Percentiles rank a stretch among this genome's conserved stretches.
Evolutionary conservation across 73 alveolate genomes (phyloP).

Genomic region (Stentor coeruleus): DNA sequence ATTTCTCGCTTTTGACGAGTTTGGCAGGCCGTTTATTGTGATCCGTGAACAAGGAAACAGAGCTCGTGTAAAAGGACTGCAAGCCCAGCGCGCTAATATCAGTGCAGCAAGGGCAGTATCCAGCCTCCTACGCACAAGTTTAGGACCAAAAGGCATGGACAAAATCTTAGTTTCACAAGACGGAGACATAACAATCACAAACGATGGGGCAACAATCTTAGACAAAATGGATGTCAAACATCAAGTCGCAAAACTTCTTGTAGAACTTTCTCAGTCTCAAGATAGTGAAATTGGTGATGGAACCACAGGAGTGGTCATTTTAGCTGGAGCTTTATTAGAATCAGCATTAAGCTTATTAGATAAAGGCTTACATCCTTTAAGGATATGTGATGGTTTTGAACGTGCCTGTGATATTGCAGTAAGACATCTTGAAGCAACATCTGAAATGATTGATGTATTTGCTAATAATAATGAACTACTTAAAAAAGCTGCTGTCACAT

Average conservation of each 20-base stretch:
- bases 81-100: constrained; percentile 76
- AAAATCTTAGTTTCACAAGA: constrained; percentile 69
- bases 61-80: constrained; percentile 67
- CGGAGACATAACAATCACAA: constrained; percentile 83
- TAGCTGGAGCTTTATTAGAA: constrained; percentile 92
- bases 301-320: constrained; percentile 88
- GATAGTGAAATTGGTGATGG: constrained; percentile 98
- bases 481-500: constrained; percentile 88
- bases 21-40: constrained; percentile 92
- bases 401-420: constrained; percentile 87
- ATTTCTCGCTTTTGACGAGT: constrained; percentile 89
- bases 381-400: constrained; percentile 84
- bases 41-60: constrained; percentile 89
- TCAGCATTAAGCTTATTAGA: constrained; percentile 89
- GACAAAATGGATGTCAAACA: constrained; percentile 86
- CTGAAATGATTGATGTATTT: too few species aligned
- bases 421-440: too few species aligned
- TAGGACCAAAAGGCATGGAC: constrained; percentile 98
- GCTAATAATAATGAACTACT: constrained; percentile 25
- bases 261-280: constrained; percentile 89
- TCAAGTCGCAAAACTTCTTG: constrained; percentile 86
- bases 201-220: constrained; percentile 96
- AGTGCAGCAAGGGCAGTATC: constrained; percentile 97
- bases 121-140: constrained; percentile 86
- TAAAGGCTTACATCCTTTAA: constrained; percentile 88